Evolutionary conservation across 2,329 filamentous ascomycete species (phyloP).

Genomic region (Ophiostoma sp.): DNA sequence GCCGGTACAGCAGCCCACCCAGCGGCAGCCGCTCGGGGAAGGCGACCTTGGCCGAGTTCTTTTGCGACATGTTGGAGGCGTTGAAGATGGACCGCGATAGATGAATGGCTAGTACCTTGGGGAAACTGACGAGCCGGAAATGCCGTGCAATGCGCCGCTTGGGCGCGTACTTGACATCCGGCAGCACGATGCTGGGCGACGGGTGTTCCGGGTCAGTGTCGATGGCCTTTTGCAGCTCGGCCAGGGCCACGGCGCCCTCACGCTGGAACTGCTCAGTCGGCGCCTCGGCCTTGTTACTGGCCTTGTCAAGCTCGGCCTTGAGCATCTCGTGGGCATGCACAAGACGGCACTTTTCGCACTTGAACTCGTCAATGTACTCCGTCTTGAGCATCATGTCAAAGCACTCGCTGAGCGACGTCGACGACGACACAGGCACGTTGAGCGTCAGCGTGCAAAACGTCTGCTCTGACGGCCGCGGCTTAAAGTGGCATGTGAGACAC

Average conservation of each 20-base stretch:
- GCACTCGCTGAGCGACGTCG: constrained; percentile 77
- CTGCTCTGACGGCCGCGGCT: constrained; percentile 74
- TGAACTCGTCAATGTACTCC: constrained; percentile 95
- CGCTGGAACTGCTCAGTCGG: neutral
- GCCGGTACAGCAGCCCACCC: constrained; percentile 70
- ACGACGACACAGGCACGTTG: constrained; percentile 77
- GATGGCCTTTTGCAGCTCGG: constrained; percentile 59
- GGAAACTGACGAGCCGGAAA: constrained; percentile 80
- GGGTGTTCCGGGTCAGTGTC: constrained; percentile 75
- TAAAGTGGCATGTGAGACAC: constrained; percentile 84
- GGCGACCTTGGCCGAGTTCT: constrained; percentile 89
- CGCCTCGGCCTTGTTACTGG: constrained; percentile 40
- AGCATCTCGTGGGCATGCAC: constrained; percentile 67
- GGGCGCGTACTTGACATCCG: constrained; percentile 67
- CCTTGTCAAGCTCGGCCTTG: constrained; percentile 52
- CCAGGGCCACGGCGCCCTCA: constrained; percentile 10
- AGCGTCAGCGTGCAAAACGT: constrained; percentile 89
- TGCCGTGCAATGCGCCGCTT: constrained; percentile 81
- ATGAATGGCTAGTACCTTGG: constrained; percentile 85
- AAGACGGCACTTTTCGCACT: constrained; percentile 88
- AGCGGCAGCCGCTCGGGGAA: constrained; percentile 85
- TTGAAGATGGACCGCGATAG: constrained; percentile 92
- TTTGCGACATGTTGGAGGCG: constrained; percentile 67
- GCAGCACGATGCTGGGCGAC: constrained; percentile 67
- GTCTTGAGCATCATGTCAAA: constrained; percentile 93